These are phyloP conservation scores for Peronospora belbahrii DNA, from an alignment of 352 stramenopile genomes.

Conservation along the genomic window DNA sequence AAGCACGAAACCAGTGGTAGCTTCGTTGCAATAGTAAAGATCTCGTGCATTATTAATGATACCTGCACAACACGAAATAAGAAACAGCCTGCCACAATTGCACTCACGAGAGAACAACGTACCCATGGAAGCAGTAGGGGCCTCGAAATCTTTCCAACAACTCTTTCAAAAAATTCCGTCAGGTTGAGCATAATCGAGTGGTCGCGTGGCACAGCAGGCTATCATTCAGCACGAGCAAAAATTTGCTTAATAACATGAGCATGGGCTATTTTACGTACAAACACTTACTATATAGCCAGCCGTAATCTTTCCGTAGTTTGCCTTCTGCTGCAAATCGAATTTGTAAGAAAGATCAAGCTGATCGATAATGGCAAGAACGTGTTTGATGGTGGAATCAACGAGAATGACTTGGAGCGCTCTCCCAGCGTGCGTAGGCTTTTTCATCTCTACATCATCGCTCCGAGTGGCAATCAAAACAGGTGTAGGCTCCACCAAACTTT, in stretches of 20 bases:
- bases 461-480: background rate
- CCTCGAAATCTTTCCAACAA: conserved; percentile 30
- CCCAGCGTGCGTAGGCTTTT: conserved; percentile 2
- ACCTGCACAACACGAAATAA: conserved; percentile 17
- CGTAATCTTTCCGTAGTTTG: conserved; percentile 26
- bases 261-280: background rate
- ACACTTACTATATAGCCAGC: conserved; percentile 52
- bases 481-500: conserved; percentile 3
- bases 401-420: conserved; percentile 29
- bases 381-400: conserved; percentile 47
- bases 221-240: background rate
- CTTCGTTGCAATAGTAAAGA: conserved; percentile 23
- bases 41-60: conserved; percentile 24
- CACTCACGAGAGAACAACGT: conserved; percentile 11
- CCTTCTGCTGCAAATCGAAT: conserved; percentile 40
- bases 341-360: conserved; percentile 64
- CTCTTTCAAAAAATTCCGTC: conserved; percentile 61
- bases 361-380: conserved; percentile 35
- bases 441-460: conserved; percentile 23
- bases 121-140: conserved; percentile 40
- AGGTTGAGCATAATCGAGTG: conserved; percentile 79
- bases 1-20: conserved; percentile 51
- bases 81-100: conserved; percentile 1
- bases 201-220: conserved; percentile 61
- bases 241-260: background rate